These are phyloP conservation scores for Avena eriantha DNA, from an alignment of 176 grass and related monocot genomes.

Conservation along the genomic window DNA sequence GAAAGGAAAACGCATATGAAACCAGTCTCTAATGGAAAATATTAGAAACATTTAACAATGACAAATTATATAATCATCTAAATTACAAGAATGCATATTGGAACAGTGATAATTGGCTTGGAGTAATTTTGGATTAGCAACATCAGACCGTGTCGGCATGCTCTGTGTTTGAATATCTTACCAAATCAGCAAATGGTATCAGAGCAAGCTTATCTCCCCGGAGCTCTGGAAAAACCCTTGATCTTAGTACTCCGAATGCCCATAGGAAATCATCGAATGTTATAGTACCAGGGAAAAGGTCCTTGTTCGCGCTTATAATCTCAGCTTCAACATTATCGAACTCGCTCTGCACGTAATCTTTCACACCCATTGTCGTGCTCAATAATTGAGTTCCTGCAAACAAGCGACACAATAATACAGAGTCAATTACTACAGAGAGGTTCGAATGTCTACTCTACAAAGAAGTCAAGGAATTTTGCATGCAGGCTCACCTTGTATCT, in stretches of 20 bases:
- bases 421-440: background rate
- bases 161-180: conserved; percentile 47
- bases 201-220: conserved; percentile 94
- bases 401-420: conserved; percentile 5
- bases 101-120: background rate
- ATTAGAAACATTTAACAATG: conserved; percentile 15
- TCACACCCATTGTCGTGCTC: conserved; percentile 84
- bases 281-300: conserved; percentile 71
- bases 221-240: conserved; percentile 77
- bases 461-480: background rate
- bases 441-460: background rate
- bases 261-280: conserved; percentile 86
- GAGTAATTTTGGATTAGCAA: background rate
- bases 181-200: conserved; percentile 91
- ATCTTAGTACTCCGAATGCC: conserved; percentile 91
- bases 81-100: background rate
- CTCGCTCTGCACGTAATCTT: conserved; percentile 84
- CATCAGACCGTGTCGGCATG: background rate
- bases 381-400: conserved; percentile 82
- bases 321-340: conserved; percentile 70
- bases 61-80: background rate
- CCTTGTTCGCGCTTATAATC: conserved; percentile 65
- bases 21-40: background rate
- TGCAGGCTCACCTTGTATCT: conserved; percentile 75
- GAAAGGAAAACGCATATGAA: background rate